Conservation (phyloP, 148 eudicot species). For the Drosera capensis region DNA sequence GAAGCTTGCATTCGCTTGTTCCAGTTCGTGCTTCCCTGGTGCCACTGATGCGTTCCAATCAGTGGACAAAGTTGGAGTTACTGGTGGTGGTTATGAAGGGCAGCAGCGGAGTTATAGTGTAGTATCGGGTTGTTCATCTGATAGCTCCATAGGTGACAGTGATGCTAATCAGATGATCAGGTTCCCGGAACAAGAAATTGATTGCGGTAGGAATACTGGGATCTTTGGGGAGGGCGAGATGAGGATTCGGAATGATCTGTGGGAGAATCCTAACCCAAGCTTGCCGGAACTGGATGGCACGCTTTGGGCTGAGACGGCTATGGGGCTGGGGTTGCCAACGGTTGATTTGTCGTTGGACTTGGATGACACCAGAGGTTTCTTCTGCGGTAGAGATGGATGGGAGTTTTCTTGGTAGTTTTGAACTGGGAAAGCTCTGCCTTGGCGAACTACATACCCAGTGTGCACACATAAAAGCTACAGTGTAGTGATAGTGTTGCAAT, state of each 20-base stretch:
- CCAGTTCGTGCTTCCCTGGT: neutral
- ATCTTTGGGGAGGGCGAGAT: slow-evolving; percentile 24
- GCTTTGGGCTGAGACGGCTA: slow-evolving; percentile 45
- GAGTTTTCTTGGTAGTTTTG: slow-evolving; percentile 15
- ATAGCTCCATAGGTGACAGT: too few relatives aligned
- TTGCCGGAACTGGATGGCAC: slow-evolving; percentile 57
- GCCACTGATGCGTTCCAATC: neutral
- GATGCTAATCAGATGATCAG: too few relatives aligned
- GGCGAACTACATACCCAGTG: too few relatives aligned
- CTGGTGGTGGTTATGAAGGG: neutral
- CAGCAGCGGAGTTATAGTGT: neutral
- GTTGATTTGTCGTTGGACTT: slow-evolving; percentile 7
- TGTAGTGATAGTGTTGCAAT: too few relatives aligned
- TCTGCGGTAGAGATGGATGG: slow-evolving; percentile 16
- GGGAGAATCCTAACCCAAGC: slow-evolving; percentile 34
- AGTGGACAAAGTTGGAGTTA: neutral
- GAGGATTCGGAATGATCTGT: slow-evolving; percentile 15
- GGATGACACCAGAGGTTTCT: slow-evolving; percentile 5
- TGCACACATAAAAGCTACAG: too few relatives aligned
- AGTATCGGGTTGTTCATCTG: slow-evolving; percentile 11
- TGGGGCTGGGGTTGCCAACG: slow-evolving; percentile 20
- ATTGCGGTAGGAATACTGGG: slow-evolving; percentile 10
- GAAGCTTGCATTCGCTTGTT: too few relatives aligned
- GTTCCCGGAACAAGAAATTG: too few relatives aligned
- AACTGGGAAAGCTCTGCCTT: too few relatives aligned